Base-by-base conservation (phyloP, 176 grass and related monocot genomes). In the Miscanthus lutarioriparius region DNA sequence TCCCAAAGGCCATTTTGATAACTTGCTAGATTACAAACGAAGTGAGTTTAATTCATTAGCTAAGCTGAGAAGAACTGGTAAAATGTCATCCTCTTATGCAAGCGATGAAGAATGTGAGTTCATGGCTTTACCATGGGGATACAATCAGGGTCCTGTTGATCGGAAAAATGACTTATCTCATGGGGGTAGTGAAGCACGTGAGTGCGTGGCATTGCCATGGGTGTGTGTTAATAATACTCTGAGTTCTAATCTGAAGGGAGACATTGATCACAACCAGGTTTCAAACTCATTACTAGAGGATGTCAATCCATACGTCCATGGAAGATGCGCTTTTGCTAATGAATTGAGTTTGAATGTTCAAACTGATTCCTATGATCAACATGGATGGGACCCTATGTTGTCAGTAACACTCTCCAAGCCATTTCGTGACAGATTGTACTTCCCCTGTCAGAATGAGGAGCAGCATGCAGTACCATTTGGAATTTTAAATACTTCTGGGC, bases 141-240 rank as follows among this genome's bases (percentile, higher is more conserved):
- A 84, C 58, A 23, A 80, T 64, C 41, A 10, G 81, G 67, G 33
- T 69, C 67, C 4, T 84, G 73, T 61, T 89, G 80, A 70, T 74
- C 41, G 67, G 72, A 83, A 85, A 78, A 72, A 70, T 1, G 23
- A 51, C 11, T 62, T 85, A 49, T 67, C 72, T 80, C 27, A 49
- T 71, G 64, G 35, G 8, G 35, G 19, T 33, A 90, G 62, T 40
- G 61, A 78, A 82, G 43, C 87, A 44, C 64, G 27, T 68, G 87
- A 89, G 56, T 62, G 43, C 72, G 74, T 87, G 56, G 38, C 87
- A 73, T 77, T 87, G 72, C 87, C 91, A 67, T 81, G 70, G 82
- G 66, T 39, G 33, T 84, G 61, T 62, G 28, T 28, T 81, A 51
- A 23, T n/a, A 59, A 72, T 78, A 10, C 72, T 73, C 38, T 80